Base-by-base conservation (phyloP, 2,329 filamentous ascomycete species). In the Hypoxylon sp. region DNA sequence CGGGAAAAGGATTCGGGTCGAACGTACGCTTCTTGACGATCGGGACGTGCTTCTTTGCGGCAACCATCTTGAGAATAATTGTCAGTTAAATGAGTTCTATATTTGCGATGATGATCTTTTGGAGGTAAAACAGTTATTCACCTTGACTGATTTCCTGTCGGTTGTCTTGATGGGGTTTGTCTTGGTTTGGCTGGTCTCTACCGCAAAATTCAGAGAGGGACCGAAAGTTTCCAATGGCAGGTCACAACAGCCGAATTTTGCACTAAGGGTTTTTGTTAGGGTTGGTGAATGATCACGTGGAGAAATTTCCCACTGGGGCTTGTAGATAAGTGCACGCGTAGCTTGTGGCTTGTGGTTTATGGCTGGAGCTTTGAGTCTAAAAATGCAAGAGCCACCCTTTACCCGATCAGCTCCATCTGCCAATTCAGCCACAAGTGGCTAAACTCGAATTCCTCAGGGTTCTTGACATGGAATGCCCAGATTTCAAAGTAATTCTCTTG, bases 21-120 rank as follows among this genome's bases (percentile, higher is more conserved):
- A 81, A 94, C 94, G 83, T 95, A 97, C 94, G 94, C 94, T 99
- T 99, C 94, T 99, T 99, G 83, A 99, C 93, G 90, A 99, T 99
- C 82, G 94, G 92, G 83, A 98, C 91, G 87, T 98, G 96, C 90
- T 97, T 97, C 93, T 97, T 97, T 86, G 95, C 93, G 92, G 94
- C 90, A 90, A 95, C 94, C 96, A 98, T 98, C 94, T 95, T 81
- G 71, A 73, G 60, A 62, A 69, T 5, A 73, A 76, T 70, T 46
- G 70, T 75, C 59, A 75, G 72, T 26, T 58, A 22, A 17, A 24
- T 50, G 47, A 58, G 13, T 31, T 62, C 9, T 39, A 13, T 19
- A 2, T 50, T 54, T 57, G 19, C 29, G 26, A 48, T n/a, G 19
- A 51, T 39, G 19, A 42, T 33, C 17, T 31, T 52, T 47, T 46